phyloP scores from a whole-genome alignment of 2,329 filamentous ascomycete genomes.

The Colletotrichum falcatum region DNA sequence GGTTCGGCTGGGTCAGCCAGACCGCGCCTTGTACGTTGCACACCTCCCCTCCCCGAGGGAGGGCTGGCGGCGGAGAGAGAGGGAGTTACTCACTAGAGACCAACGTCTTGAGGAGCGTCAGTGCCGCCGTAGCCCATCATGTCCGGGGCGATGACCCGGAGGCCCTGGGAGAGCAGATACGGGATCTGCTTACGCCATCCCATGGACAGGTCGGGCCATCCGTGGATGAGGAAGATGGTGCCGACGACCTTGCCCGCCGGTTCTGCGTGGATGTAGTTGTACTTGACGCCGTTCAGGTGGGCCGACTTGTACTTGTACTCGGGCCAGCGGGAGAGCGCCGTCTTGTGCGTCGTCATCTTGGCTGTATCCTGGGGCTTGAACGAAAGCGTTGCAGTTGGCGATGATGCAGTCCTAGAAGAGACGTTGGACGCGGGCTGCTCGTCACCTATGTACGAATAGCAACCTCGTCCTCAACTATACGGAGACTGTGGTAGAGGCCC shows the following conservation, averaged over 20 bases:
- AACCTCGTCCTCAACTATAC: too few relatives aligned
- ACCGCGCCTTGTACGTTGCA: too few relatives aligned
- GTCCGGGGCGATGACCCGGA: conserved; percentile 81
- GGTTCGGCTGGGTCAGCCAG: conserved; percentile 54
- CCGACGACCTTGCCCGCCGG: conserved; percentile 52
- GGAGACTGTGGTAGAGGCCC: too few relatives aligned
- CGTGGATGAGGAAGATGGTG: conserved; percentile 66
- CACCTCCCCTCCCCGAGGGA: too few relatives aligned
- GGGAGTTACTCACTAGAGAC: conserved; percentile 24
- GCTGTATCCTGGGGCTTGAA: not conserved
- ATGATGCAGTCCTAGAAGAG: not conserved
- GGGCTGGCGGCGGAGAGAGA: too few relatives aligned
- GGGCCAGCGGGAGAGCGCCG: too few relatives aligned
- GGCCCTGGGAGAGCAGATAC: conserved; percentile 70
- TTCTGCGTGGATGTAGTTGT: conserved; percentile 68
- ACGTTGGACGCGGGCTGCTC: conserved; percentile 11
- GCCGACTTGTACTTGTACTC: conserved; percentile 26
- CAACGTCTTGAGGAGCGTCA: conserved; percentile 63
- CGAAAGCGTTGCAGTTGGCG: not conserved
- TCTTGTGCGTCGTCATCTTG: conserved; percentile 12
- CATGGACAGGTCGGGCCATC: conserved; percentile 79
- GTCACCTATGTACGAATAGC: conserved; percentile 33
- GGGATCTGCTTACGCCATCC: conserved; percentile 88
- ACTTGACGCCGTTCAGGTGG: conserved; percentile 63
- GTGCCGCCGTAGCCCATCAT: conserved; percentile 83